Percentiles rank a stretch among this genome's conserved stretches.
Evolutionary conservation across 805 yeast genomes (phyloP).

Genomic region (Monosporozyma servazzii): DNA sequence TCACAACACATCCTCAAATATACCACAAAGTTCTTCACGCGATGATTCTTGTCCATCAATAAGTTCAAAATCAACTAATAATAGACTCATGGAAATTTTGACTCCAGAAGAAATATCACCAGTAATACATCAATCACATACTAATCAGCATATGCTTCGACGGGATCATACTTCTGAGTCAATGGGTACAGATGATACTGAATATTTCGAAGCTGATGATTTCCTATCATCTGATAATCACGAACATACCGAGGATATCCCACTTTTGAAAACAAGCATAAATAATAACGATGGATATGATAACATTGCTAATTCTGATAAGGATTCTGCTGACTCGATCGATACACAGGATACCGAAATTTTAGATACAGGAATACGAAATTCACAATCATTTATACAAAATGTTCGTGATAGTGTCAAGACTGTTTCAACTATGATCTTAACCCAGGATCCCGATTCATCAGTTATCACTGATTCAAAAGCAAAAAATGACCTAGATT

Average conservation of each 20-base stretch:
- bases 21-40: neutral
- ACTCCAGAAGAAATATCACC: neutral
- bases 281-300: neutral
- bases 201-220: constrained; percentile 2
- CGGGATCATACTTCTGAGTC: neutral
- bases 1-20: neutral
- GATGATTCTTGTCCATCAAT: neutral
- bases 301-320: neutral
- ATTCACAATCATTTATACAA: constrained; percentile 2
- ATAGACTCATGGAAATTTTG: neutral
- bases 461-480: neutral
- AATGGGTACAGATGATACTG: constrained; percentile 1
- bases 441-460: neutral
- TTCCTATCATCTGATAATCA: neutral
- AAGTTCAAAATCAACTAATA: neutral
- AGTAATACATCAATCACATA: neutral
- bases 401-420: neutral
- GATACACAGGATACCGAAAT: constrained; percentile 6
- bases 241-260: neutral
- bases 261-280: neutral
- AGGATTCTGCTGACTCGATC: constrained; percentile 2
- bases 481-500: neutral
- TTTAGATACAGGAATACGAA: constrained; percentile 1
- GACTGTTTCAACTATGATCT: constrained; percentile 2
- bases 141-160: neutral